Evolutionary conservation across 2,329 filamentous ascomycete genomes (phyloP), one percentile per base, ranked within the genome.

Genomic region (Iodosphaeria phyllophila): DNA sequence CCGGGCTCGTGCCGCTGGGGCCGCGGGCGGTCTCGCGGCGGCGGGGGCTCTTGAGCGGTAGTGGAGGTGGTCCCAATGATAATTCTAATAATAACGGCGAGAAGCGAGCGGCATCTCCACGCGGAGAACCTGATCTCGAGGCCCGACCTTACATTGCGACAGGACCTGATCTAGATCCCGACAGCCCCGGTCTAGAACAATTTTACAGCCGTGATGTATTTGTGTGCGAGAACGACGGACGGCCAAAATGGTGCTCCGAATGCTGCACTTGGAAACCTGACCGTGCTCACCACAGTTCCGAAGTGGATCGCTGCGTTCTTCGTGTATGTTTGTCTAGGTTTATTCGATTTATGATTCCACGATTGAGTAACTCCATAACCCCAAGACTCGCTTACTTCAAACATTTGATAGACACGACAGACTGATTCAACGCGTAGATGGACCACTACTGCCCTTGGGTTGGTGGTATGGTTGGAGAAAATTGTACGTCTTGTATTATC

Each of bases 361-460:
- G n/a, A n/a, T n/a, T n/a, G n/a, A n/a, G n/a, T n/a, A n/a, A n/a
- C n/a, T n/a, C n/a, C n/a, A n/a, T n/a, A n/a, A n/a, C n/a, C n/a
- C n/a, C n/a, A n/a, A n/a, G n/a, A n/a, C n/a, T n/a, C n/a, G n/a
- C n/a, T n/a, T n/a, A n/a, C n/a, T n/a, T n/a, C n/a, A n/a, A n/a
- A n/a, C n/a, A n/a, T n/a, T n/a, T n/a, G n/a, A n/a, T n/a, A n/a
- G n/a, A n/a, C n/a, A n/a, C n/a, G n/a, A n/a, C n/a, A n/a, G n/a
- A n/a, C n/a, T n/a, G n/a, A n/a, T n/a, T n/a, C n/a, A n/a, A n/a
- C n/a, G n/a, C n/a, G n/a, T n/a, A n/a, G 40, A 89, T 93, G 76
- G 86, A 95, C 34, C 86, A 95, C 43, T 89, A 84, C 40, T 98
- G 89, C 41, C 89, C 86, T 0, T 95, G 76, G 77, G 84, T 92